A percentile compares a stretch with the other conserved stretches of the same genome.
These are phyloP conservation scores for Venturia asperata DNA, from an alignment of 2,329 filamentous ascomycete species.

Conservation along the genomic window DNA sequence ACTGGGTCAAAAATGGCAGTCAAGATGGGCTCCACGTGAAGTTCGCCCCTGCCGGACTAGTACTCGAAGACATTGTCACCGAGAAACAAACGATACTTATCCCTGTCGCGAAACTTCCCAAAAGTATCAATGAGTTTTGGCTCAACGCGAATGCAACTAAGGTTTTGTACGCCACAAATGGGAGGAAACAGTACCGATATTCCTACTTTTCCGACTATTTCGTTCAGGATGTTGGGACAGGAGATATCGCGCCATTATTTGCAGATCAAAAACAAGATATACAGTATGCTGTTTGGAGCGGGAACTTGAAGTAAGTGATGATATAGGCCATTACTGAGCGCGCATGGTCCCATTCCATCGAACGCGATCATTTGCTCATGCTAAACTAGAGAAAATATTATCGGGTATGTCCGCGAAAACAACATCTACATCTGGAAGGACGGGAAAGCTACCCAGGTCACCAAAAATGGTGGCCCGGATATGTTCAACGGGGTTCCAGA, in stretches of 20 bases:
- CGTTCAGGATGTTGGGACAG: conserved; percentile 54
- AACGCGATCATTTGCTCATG: not conserved
- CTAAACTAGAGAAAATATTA: conserved; percentile 23
- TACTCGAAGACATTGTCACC: conserved; percentile 41
- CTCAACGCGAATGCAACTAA: conserved; percentile 54
- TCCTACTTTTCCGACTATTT: conserved; percentile 63
- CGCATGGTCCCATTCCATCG: not conserved
- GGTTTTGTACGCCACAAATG: conserved; percentile 57
- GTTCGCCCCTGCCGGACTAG: not conserved
- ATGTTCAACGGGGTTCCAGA: conserved; percentile 59
- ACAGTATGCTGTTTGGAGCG: conserved; percentile 58
- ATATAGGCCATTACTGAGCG: not conserved
- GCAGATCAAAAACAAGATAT: conserved; percentile 56
- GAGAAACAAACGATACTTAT: conserved; percentile 52
- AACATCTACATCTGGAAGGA: conserved; percentile 55
- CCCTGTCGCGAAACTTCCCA: conserved; percentile 50
- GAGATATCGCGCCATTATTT: conserved; percentile 49
- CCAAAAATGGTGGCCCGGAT: conserved; percentile 53
- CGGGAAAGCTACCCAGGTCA: conserved; percentile 51
- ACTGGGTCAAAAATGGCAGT: not conserved
- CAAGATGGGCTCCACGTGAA: conserved; percentile 12
- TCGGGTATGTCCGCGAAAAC: conserved; percentile 62
- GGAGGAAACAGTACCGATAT: conserved; percentile 61
- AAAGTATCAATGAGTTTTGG: conserved; percentile 50
- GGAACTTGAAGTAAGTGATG: conserved; percentile 41